phyloP scores from a whole-genome alignment of 371 early-diverging fungal species.

The Mucor indicus region DNA sequence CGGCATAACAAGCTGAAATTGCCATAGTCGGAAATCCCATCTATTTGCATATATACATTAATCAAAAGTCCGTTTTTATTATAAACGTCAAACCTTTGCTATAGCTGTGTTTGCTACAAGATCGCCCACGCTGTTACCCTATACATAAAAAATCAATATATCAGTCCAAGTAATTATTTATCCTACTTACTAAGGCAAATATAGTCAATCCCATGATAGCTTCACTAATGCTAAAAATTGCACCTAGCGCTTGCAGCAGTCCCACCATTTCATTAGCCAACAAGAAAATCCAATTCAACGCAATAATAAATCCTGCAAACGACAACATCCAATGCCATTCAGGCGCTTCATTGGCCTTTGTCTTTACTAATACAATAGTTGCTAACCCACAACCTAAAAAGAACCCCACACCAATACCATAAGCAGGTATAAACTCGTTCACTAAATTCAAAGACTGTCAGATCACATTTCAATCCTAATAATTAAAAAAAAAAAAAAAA shows the following conservation, averaged over 20 bases:
- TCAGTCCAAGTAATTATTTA: not conserved
- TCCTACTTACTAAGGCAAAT: conserved; percentile 65
- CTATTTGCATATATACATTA: conserved; percentile 1
- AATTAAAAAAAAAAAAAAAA: not conserved
- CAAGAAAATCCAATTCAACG: conserved; percentile 77
- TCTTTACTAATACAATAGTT: conserved; percentile 12
- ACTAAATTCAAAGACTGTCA: no score
- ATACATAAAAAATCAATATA: not conserved
- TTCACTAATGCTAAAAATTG: conserved; percentile 72
- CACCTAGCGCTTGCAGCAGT: conserved; percentile 71
- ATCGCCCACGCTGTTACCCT: conserved; percentile 84
- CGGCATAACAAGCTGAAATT: conserved; percentile 82
- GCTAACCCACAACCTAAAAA: conserved; percentile 28
- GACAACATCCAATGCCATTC: conserved; percentile 49
- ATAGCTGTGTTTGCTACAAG: conserved; percentile 83
- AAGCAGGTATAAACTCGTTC: conserved; percentile 12
- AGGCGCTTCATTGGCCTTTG: conserved; percentile 29
- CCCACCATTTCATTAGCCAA: conserved; percentile 82
- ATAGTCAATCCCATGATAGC: conserved; percentile 82
- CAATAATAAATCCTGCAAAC: conserved; percentile 68
- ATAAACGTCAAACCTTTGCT: conserved; percentile 44
- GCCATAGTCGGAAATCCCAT: conserved; percentile 88
- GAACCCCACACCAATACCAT: conserved; percentile 13
- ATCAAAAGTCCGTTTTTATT: not conserved
- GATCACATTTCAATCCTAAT: not conserved